Base-by-base conservation (phyloP, 1,139 yeast genomes). In the Scheffersomyces cryptocercus region DNA sequence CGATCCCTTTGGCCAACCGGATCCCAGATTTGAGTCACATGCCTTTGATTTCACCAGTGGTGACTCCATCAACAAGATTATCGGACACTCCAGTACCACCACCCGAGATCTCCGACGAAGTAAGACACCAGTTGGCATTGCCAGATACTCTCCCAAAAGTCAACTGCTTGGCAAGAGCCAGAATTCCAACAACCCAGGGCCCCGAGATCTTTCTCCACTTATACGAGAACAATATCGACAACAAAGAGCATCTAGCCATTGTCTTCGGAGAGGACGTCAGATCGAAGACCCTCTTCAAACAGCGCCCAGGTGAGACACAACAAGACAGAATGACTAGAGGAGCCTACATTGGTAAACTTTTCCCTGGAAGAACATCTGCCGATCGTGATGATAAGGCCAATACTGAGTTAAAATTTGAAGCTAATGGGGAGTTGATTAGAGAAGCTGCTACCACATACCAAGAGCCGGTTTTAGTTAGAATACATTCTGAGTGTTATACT, bases 401-500 rank as follows among this genome's bases (percentile, higher is more conserved):
- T 39, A 53, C 67, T 44, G 62, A 67, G 43, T 61, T 84, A 41
- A 51, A 66, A 16, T 85, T 85, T 54, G 79, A 76, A 51, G 54
- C 61, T 10, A 13, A 40, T 2, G 91, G 90, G 0, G 69, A 79
- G 12, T 63, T 84, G 41, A 61, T 82, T 29, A 56, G 73, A 29
- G 75, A 75, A 16, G 51, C 61, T 11, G 50, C 43, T 5, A 67
- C 76, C 6, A 64, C 75, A 8, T 65, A 53, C 53, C 68, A 37
- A 72, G 88, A 50, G 58, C 89, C 63, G 82, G 85, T 52, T 8
- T 52, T 73, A 43, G 76, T 72, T 11, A 78, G 99, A 49, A 90
- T 95, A 52, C 99, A 95, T 62, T 88, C 96, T 5, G 99, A 95
- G 62, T 95, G 99, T 65, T 95, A 93, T 68, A 95, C 99, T 0